Conservation (phyloP, 306 rosid genomes). For the Canavalia gladiata region DNA sequence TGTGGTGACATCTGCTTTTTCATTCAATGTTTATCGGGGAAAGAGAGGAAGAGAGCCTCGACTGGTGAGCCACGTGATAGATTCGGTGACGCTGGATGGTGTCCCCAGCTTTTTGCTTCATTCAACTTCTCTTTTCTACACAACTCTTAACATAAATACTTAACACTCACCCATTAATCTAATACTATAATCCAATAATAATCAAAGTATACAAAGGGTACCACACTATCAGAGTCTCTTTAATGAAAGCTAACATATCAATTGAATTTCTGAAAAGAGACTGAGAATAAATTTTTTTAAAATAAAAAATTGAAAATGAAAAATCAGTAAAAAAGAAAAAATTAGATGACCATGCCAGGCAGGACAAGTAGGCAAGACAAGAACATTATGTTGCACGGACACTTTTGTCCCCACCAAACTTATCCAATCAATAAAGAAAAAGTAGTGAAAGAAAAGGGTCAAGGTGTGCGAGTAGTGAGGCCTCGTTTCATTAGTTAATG, state of each 20-base stretch:
- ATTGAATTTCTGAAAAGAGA: background rate
- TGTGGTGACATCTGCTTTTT: constrained; percentile 64
- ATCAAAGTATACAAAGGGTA: background rate
- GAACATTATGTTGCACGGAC: constrained; percentile 51
- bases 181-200: background rate
- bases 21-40: constrained; percentile 57
- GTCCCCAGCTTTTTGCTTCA: constrained; percentile 66
- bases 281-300: background rate
- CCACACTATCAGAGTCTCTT: background rate
- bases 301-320: background rate
- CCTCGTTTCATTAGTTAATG: constrained; percentile 72
- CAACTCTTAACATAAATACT: background rate
- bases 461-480: constrained; percentile 41
- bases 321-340: background rate
- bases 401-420: constrained; percentile 40
- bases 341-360: background rate
- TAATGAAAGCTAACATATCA: background rate
- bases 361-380: constrained; percentile 54
- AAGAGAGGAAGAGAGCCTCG: constrained; percentile 53
- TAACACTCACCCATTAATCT: background rate
- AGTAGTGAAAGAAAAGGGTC: background rate
- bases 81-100: constrained; percentile 65
- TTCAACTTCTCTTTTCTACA: constrained; percentile 62
- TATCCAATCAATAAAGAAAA: constrained; percentile 38
- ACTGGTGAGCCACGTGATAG: constrained; percentile 78